Percentiles rank a stretch among this genome's conserved stretches.
Conservation (phyloP, 1,284 basidiomycete species). For the Apiotrichum mycotoxinovorans region DNA sequence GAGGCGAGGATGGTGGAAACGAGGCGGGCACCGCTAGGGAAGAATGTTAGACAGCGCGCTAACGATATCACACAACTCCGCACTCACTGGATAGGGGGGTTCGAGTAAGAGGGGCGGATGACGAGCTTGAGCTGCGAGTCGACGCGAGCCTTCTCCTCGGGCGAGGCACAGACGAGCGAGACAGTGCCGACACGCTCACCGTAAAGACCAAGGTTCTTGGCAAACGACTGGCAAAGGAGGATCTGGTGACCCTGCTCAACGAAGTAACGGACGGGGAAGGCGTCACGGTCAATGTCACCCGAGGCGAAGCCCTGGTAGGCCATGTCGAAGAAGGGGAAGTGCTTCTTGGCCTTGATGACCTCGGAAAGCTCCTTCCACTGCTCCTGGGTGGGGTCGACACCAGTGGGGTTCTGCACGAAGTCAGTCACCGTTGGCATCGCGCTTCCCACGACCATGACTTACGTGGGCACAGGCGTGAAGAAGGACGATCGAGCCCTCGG, state of each 20-base stretch:
- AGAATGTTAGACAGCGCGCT: not conserved
- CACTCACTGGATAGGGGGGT: constrained; percentile 76
- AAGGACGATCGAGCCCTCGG: constrained; percentile 51
- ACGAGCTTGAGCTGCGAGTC: constrained; percentile 94
- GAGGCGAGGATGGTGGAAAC: constrained; percentile 78
- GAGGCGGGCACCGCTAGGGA: constrained; percentile 63
- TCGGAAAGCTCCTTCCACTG: constrained; percentile 93
- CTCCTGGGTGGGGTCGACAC: constrained; percentile 87
- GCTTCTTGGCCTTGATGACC: constrained; percentile 64
- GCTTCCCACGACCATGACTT: constrained; percentile 36
- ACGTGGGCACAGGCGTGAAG: constrained; percentile 16
- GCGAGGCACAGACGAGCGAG: constrained; percentile 68
- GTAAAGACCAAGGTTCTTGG: constrained; percentile 98
- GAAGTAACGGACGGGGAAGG: constrained; percentile 93
- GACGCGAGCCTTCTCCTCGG: constrained; percentile 82
- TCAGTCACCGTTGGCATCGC: constrained; percentile 50
- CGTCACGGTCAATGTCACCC: constrained; percentile 81
- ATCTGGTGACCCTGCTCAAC: constrained; percentile 82
- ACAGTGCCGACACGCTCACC: constrained; percentile 96
- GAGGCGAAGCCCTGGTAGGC: constrained; percentile 96
- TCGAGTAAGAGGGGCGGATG: constrained; percentile 97
- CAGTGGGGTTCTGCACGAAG: constrained; percentile 83
- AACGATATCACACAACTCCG: constrained; percentile 16
- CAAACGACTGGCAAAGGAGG: constrained; percentile 88
- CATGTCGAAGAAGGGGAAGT: constrained; percentile 61